Evolutionary conservation across 2,329 filamentous ascomycete genomes (phyloP).

Genomic region (Colletotrichum ledebouriae): DNA sequence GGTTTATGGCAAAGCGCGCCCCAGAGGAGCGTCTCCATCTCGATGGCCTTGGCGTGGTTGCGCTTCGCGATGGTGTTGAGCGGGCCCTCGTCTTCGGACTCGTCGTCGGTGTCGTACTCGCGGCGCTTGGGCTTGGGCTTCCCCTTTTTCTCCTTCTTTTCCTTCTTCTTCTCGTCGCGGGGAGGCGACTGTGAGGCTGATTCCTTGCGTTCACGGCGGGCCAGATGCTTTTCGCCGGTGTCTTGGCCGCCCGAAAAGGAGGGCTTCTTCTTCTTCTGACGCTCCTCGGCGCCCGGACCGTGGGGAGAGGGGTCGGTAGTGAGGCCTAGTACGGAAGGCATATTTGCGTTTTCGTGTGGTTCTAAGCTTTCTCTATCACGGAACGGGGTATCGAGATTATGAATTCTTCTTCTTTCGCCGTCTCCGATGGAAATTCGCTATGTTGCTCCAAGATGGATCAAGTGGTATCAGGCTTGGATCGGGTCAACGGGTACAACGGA

Average conservation of each 20-base stretch:
- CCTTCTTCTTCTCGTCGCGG: constrained; percentile 21
- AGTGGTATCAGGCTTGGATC: not conserved
- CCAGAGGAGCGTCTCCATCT: constrained; percentile 56
- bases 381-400: not conserved
- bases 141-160: constrained; percentile 33
- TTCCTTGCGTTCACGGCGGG: constrained; percentile 32
- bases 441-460: not conserved
- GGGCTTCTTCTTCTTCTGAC: constrained; percentile 41
- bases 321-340: constrained; percentile 52
- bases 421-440: not conserved
- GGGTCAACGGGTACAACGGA: not conserved
- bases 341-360: constrained; percentile 25
- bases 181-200: constrained; percentile 36
- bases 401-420: not conserved
- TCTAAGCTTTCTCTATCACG: not conserved
- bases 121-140: constrained; percentile 19
- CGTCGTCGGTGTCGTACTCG: constrained; percentile 31
- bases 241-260: constrained; percentile 22
- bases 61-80: constrained; percentile 54
- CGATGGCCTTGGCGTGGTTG: constrained; percentile 53
- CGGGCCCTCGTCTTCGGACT: constrained; percentile 39
- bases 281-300: constrained; percentile 36
- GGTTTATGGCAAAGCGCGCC: constrained; percentile 55
- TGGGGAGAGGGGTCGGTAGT: constrained; percentile 48
- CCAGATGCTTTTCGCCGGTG: constrained; percentile 34